Evolutionary conservation across 352 stramenopile species (phyloP), one percentile per base, ranked within the genome.

Genomic region (Bremia lactucae): DNA sequence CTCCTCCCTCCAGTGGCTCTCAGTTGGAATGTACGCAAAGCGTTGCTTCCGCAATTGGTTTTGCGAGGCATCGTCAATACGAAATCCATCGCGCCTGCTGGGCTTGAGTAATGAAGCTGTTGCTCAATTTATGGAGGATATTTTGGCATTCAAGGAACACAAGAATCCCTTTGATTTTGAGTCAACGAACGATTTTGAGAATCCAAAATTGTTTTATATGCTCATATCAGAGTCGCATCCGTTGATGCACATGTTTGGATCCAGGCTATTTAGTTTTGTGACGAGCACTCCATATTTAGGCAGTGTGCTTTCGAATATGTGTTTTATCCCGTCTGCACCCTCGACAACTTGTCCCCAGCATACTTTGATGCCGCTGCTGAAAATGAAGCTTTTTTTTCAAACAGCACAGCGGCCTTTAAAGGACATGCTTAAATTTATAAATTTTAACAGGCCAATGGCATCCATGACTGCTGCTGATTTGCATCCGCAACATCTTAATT

Each of bases 41-140:
- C 72, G 83, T 45, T 84, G 77, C 24, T 88, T 86, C 42, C 65
- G 68, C 0, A 37, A 61, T 11, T 88, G 75, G 75, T 86, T 88
- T 44, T 85, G 75, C 43, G 51, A 56, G 22, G 31, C 55, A 1
- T 57, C 60, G 7, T 55, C 45, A 22, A 53, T 34, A 8, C 49
- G 37, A 4, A 65, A 57, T 25, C 42, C 48, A 20, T 65, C 56
- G 22, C 52, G 61, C 11, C 41, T 61, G 36, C 20, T 61, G 28
- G 47, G 33, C 2, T 51, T 84, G 11, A 72, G 60, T 46, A 70
- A 87, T 46, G 72, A 85, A 37, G 57, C 60, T n/a, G 50, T 44
- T 10, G 61, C 65, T 2, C 70, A 84, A 14, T 86, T 88, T 41
- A 59, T 86, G 33, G 72, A 88, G 46, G 72, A 84, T 33, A 51